Evolutionary conservation across 805 yeast genomes (phyloP).

Genomic region (Teunomyces barrocoloradensis): DNA sequence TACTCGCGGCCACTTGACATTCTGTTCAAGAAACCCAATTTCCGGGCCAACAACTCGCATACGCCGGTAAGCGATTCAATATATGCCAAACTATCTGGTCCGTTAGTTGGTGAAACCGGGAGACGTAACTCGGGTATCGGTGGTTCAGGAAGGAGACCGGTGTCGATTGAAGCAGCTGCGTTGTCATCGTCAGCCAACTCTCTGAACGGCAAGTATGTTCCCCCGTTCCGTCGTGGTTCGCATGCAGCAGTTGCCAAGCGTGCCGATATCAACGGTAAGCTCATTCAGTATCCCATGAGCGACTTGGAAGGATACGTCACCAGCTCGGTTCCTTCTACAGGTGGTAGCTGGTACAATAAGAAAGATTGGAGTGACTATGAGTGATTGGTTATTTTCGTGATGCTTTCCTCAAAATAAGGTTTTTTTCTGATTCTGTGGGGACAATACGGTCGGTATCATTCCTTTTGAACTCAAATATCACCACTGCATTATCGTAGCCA

Average conservation of each 20-base stretch:
- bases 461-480: constrained; percentile 7
- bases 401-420: not conserved
- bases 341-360: constrained; percentile 1
- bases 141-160: constrained; percentile 5
- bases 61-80: constrained; percentile 6
- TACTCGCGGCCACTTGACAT: constrained; percentile 6
- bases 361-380: constrained; percentile 30
- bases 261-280: constrained; percentile 4
- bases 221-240: constrained; percentile 67
- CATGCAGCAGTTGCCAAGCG: constrained; percentile 12
- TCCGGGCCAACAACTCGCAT: constrained; percentile 7
- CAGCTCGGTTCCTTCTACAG: constrained; percentile 16
- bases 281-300: constrained; percentile 4
- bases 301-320: constrained; percentile 5
- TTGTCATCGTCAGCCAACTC: constrained; percentile 12
- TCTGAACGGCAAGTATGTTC: constrained; percentile 58
- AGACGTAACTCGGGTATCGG: constrained; percentile 8
- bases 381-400: not conserved
- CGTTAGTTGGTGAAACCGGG: not conserved
- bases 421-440: constrained; percentile 7
- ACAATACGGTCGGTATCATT: constrained; percentile 8
- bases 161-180: constrained; percentile 7
- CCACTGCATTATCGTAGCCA: constrained; percentile 42
- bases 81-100: not conserved
- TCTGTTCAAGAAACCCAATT: constrained; percentile 14